Evolutionary conservation across 2,329 filamentous ascomycete species (phyloP).

Genomic region (Talaromyces sp.): DNA sequence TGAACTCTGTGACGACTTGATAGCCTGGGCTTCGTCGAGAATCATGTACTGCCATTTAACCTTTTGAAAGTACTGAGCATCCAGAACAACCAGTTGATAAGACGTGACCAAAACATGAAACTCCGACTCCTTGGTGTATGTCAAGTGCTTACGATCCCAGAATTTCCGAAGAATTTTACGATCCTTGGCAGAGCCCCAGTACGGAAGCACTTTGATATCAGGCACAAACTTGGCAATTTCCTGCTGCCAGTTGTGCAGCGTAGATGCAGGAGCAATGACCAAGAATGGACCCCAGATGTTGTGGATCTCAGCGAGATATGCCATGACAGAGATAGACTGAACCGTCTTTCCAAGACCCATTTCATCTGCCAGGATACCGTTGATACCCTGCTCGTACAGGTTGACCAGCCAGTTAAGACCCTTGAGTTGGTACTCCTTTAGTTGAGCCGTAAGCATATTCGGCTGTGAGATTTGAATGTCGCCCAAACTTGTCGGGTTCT

Average conservation of each 20-base stretch:
- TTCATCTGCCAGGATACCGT: conserved; percentile 95
- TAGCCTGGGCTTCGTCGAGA: conserved; percentile 94
- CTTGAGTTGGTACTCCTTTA: conserved; percentile 99
- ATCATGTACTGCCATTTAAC: conserved; percentile 99
- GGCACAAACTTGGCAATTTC: conserved; percentile 95
- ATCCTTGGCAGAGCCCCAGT: conserved; percentile 93
- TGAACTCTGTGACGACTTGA: conserved; percentile 95
- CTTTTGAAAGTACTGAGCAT: conserved; percentile 97
- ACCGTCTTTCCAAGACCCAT: conserved; percentile 99
- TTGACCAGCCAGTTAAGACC: conserved; percentile 99
- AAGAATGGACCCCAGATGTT: conserved; percentile 98
- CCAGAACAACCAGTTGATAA: conserved; percentile 93
- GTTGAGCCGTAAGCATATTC: conserved; percentile 83
- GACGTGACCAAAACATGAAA: conserved; percentile 97
- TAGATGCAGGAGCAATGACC: conserved; percentile 92
- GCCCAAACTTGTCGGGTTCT: conserved; percentile 92
- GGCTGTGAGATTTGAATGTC: conserved; percentile 93
- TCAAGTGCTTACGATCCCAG: conserved; percentile 97
- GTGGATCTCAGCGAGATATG: conserved; percentile 93
- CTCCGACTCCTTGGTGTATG: conserved; percentile 84
- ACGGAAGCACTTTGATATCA: conserved; percentile 88
- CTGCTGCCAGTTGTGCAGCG: conserved; percentile 98
- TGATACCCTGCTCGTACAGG: conserved; percentile 98
- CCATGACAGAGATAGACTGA: conserved; percentile 98
- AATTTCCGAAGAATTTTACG: conserved; percentile 96